These are phyloP conservation scores for Acanthamoeba divionensis DNA, from an alignment of 208 protist genomes.

Conservation along the genomic window DNA sequence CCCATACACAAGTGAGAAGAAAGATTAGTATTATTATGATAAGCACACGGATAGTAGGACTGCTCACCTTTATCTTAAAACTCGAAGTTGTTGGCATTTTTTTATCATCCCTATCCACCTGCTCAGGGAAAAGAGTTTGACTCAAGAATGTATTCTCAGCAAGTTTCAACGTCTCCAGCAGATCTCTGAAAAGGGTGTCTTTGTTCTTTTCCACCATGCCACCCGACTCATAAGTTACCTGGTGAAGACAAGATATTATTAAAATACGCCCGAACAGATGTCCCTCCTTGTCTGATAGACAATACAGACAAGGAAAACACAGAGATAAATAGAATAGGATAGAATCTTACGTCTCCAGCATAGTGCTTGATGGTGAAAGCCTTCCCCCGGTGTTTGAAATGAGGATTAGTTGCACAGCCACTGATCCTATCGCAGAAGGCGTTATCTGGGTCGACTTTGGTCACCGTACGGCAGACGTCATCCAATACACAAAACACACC, in stretches of 20 bases:
- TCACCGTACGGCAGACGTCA: constrained; percentile 94
- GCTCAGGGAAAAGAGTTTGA: constrained; percentile 48
- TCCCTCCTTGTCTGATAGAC: constrained; percentile 54
- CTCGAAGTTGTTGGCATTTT: constrained; percentile 86
- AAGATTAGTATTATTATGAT: background rate
- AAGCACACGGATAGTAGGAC: background rate
- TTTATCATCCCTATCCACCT: constrained; percentile 37
- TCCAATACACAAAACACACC: constrained; percentile 93
- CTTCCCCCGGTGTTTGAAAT: constrained; percentile 60
- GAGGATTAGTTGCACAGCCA: constrained; percentile 27
- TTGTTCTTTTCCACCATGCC: constrained; percentile 80
- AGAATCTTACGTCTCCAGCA: background rate
- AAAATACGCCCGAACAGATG: constrained; percentile 57
- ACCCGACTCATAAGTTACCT: constrained; percentile 68
- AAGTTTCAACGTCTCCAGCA: constrained; percentile 71
- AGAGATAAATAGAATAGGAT: background rate
- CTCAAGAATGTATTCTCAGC: constrained; percentile 30
- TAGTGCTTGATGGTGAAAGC: too few species aligned
- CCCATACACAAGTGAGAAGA: background rate
- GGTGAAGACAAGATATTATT: background rate
- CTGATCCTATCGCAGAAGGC: constrained; percentile 15
- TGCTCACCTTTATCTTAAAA: constrained; percentile 88
- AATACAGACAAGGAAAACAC: background rate
- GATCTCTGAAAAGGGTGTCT: constrained; percentile 74
- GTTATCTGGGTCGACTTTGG: constrained; percentile 73